These are phyloP conservation scores for Penicillium canescens DNA, from an alignment of 495 filamentous ascomycete species.

Conservation along the genomic window DNA sequence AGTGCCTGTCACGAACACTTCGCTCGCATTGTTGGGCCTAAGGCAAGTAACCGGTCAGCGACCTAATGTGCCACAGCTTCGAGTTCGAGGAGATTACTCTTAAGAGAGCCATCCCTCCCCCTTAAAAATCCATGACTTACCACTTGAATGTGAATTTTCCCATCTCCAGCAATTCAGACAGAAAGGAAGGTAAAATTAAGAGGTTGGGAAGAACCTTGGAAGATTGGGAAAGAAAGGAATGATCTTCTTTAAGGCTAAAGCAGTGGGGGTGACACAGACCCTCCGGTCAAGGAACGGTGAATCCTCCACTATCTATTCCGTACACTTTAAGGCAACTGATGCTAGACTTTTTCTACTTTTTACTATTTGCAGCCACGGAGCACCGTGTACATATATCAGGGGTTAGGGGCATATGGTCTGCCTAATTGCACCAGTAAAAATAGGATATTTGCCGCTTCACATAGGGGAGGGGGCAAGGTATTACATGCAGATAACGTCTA, in stretches of 20 bases:
- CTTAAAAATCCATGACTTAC: conserved; percentile 25
- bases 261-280: conserved; percentile 22
- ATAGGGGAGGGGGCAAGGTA: too few relatives aligned
- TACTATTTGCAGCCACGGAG: too few relatives aligned
- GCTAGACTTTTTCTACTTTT: not conserved
- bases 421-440: too few relatives aligned
- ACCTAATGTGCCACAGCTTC: conserved; percentile 21
- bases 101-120: not conserved
- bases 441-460: too few relatives aligned
- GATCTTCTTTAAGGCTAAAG: not conserved
- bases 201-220: not conserved
- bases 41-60: conserved; percentile 36
- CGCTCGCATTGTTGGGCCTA: conserved; percentile 74
- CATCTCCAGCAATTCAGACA: conserved; percentile 24
- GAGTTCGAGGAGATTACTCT: not conserved
- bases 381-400: too few relatives aligned
- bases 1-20: conserved; percentile 93
- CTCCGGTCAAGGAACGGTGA: too few relatives aligned
- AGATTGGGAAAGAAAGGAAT: not conserved
- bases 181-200: not conserved
- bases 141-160: conserved; percentile 46
- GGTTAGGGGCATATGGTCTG: too few relatives aligned
- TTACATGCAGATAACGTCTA: too few relatives aligned
- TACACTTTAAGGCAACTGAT: too few relatives aligned
- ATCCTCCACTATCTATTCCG: too few relatives aligned